Evolutionary conservation across 1,284 basidiomycete genomes (phyloP), one percentile per base, ranked within the genome.

Genomic region (Retiboletus fuscus): DNA sequence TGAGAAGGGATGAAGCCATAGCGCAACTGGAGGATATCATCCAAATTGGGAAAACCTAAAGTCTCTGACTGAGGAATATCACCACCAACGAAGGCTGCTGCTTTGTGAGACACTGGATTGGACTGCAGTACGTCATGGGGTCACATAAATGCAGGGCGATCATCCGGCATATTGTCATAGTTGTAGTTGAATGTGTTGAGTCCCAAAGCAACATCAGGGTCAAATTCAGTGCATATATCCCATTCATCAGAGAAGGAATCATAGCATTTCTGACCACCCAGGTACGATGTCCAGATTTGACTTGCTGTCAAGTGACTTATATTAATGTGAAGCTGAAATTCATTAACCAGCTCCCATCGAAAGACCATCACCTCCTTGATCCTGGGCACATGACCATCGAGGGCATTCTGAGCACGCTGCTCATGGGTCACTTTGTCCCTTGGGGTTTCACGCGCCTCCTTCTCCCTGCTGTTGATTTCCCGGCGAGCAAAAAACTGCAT

Each of bases 171-270:
- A 13, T 58, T 24, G 13, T 34, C 24, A 16, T 15, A 30, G n/a
- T 47, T 22, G n/a, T 24, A 0, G 3, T 67, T 22, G 7, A 51
- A 46, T 6, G 16, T 28, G 28, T 61, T 1, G 3, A 3, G 8
- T 43, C 43, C 26, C 2, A 7, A 8, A n/a, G 58, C 15, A 30
- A n/a, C 5, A 5, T 24, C 11, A n/a, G 61, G 18, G n/a, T 64
- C 55, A 13, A 68, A 70, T 15, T 68, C 41, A 10, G 66, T 64
- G 28, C 66, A 68, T 28, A 70, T 53, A 20, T 70, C 39, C 57
- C 61, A 68, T 47, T 58, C 15, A 34, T 70, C n/a, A 1, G 18
- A 3, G n/a, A 70, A 70, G 11, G 43, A 2, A 61, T 68, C 43
- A 24, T 67, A 70, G 15, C 18, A 2, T 12, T 60, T 70, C n/a